Base-by-base conservation (phyloP, 495 filamentous ascomycete species). In the Aspergillus hancockii region DNA sequence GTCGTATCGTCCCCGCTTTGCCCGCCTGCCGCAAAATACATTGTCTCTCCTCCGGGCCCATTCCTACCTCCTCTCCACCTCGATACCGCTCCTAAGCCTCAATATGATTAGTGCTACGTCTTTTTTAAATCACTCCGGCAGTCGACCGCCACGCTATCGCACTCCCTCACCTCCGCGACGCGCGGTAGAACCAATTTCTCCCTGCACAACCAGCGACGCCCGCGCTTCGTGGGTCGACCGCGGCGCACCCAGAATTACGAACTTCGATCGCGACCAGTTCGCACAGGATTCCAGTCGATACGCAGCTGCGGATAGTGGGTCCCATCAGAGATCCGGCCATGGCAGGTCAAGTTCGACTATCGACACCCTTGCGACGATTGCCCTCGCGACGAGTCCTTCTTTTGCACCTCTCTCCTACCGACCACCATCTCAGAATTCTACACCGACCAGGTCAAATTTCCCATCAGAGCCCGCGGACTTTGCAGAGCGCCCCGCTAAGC, bases 401-500 rank as follows among this genome's bases (percentile, higher is more conserved):
- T 78, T 80, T 54, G 58, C 72, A 55, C 74, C 72, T 22, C 63
- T 75, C 16, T 65, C 76, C 22, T 67, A 66, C 49, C 66, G 69
- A 40, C 70, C 68, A 22, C 67, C 74, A 10, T 76, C 75, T 18
- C 70, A 69, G 32, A 61, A 63, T 41, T 63, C 65, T 52, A 60
- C 58, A n/a, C 61, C 69, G 9, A 41, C 62, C 28, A 61, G 71
- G 47, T 66, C 75, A 14, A 57, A 78, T 25, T 76, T 78, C 14
- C 67, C 73, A 16, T 22, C 63, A 57, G 69, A 74, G 36, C 55
- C 64, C 45, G 57, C 57, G 25, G 63, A 71, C 34, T 55, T 64
- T n/a, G 46, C 54, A 49, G 83, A 84, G 62, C 77, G 81, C 23
- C 84, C 84, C 8, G 68, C 81, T n/a, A 88, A 88, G 63, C 80